phyloP scores from a whole-genome alignment of 352 stramenopile species.

The Globisporangium mamillatum region DNA sequence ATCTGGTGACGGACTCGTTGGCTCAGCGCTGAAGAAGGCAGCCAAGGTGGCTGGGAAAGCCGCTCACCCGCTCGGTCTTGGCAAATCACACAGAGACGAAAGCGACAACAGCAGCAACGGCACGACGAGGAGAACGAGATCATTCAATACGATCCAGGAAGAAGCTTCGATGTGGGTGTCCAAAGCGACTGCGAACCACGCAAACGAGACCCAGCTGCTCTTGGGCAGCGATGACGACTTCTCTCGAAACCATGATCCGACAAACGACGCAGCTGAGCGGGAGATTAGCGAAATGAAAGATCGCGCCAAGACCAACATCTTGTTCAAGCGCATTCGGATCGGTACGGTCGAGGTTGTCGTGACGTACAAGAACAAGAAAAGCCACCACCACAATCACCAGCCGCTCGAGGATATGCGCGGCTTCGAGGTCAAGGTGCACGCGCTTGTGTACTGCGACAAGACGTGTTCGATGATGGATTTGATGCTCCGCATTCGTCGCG shows the following conservation, averaged over 20 bases:
- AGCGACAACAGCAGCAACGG: not conserved
- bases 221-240: slow-evolving; percentile 6
- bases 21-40: slow-evolving; percentile 53
- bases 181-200: slow-evolving; percentile 22
- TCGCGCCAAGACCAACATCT: slow-evolving; percentile 44
- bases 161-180: slow-evolving; percentile 42
- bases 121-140: slow-evolving; percentile 2
- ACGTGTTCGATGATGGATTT: slow-evolving; percentile 76
- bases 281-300: slow-evolving; percentile 44
- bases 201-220: slow-evolving; percentile 29
- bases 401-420: slow-evolving; percentile 83
- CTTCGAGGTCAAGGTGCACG: slow-evolving; percentile 83
- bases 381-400: slow-evolving; percentile 27
- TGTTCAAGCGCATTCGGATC: slow-evolving; percentile 82
- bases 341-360: slow-evolving; percentile 73
- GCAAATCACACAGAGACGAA: slow-evolving; percentile 26
- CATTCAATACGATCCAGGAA: slow-evolving; percentile 28
- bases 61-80: slow-evolving; percentile 47
- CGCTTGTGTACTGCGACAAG: slow-evolving; percentile 86
- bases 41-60: slow-evolving; percentile 64
- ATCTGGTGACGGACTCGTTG: slow-evolving; percentile 33
- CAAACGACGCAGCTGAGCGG: slow-evolving; percentile 12
- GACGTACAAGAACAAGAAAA: slow-evolving; percentile 83
- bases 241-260: not conserved
- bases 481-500: slow-evolving; percentile 65